Evolutionary conservation across 208 protist species (phyloP).

Genomic region (Naegleria lovaniensis): DNA sequence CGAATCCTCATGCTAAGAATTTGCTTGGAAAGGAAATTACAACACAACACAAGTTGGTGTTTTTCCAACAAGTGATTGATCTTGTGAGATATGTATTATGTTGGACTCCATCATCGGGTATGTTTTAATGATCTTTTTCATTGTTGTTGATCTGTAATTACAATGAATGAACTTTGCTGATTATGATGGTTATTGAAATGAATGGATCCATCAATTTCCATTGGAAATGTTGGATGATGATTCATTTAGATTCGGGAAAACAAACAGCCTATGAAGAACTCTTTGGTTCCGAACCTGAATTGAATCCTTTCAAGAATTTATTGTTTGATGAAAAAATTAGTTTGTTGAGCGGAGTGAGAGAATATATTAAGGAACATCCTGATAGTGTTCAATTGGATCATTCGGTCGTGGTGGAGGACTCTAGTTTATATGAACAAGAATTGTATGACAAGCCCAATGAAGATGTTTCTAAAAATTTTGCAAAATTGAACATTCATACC

Average conservation of each 20-base stretch:
- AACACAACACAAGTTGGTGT: neutral
- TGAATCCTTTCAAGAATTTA: neutral
- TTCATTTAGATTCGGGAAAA: no score
- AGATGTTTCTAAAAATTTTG: neutral
- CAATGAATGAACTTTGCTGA: no score
- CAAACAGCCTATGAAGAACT: neutral
- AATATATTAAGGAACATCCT: neutral
- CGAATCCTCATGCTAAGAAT: neutral
- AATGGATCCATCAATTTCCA: no score
- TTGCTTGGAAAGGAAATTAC: neutral
- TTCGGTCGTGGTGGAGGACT: no score
- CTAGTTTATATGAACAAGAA: neutral
- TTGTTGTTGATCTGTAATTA: no score
- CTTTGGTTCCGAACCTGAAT: neutral
- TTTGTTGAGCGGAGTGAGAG: neutral
- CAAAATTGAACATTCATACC: neutral
- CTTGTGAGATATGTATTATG: neutral
- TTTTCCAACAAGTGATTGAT: neutral
- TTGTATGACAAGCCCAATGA: neutral
- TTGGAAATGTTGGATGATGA: no score
- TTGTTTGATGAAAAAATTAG: neutral
- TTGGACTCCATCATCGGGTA: no score
- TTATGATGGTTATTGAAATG: neutral
- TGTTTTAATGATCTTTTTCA: no score
- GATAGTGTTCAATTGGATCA: neutral